phyloP scores from a whole-genome alignment of 371 early-diverging fungal species.

The Mucor saturninus region DNA sequence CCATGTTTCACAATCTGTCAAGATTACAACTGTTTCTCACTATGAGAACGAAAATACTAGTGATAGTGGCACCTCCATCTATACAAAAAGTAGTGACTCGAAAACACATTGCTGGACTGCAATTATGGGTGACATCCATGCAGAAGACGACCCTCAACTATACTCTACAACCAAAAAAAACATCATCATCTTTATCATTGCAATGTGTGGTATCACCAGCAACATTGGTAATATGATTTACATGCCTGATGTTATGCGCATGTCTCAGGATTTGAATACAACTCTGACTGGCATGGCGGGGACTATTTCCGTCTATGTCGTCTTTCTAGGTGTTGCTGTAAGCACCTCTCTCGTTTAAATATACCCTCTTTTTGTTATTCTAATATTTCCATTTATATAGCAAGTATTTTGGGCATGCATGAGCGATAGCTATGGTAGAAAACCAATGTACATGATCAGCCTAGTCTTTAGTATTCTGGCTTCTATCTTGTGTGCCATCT shows the following conservation, averaged over 20 bases:
- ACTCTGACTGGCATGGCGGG: constrained; percentile 33
- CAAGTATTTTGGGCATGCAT: constrained; percentile 70
- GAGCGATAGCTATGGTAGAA: constrained; percentile 62
- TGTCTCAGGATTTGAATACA: constrained; percentile 34
- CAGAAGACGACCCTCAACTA: constrained; percentile 35
- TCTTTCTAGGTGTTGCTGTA: constrained; percentile 36
- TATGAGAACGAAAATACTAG: not conserved
- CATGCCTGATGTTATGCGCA: constrained; percentile 45
- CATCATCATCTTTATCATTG: constrained; percentile 31
- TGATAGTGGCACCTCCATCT: not conserved
- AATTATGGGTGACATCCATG: constrained; percentile 14
- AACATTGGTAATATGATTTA: constrained; percentile 41
- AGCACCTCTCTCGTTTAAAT: not conserved
- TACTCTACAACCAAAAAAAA: constrained; percentile 38
- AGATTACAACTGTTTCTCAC: not conserved
- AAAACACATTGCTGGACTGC: not conserved
- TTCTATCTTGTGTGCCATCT: constrained; percentile 65
- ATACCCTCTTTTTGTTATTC: not conserved
- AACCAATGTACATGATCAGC: constrained; percentile 66
- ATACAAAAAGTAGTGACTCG: not conserved
- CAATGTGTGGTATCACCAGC: constrained; percentile 29
- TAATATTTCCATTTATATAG: constrained; percentile 11
- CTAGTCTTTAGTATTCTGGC: constrained; percentile 57
- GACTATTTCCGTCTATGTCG: constrained; percentile 39
- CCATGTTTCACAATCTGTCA: not conserved